A percentile compares a stretch with the other conserved stretches of the same genome.
Conservation (phyloP, 495 filamentous ascomycete genomes). For the Neurospora sp. region DNA sequence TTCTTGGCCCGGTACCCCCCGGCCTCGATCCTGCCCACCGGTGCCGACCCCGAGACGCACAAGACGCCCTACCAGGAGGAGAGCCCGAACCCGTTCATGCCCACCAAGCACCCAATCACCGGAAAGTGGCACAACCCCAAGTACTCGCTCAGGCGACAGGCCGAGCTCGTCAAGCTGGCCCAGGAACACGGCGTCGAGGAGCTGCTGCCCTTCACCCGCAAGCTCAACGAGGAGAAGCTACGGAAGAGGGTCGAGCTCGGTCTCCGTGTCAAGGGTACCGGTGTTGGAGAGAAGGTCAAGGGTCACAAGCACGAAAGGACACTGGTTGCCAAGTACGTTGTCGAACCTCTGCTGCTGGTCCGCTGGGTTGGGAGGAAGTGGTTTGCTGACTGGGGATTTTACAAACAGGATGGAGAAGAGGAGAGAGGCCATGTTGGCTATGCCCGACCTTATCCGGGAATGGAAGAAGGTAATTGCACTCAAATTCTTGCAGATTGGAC, state of each 20-base stretch:
- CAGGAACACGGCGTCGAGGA: slow-evolving; percentile 71
- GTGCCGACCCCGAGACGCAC: slow-evolving; percentile 31
- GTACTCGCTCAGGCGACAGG: slow-evolving; percentile 77
- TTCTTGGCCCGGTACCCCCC: slow-evolving; percentile 91
- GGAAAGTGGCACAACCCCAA: slow-evolving; percentile 70
- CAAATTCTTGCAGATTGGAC: background rate
- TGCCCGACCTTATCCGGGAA: slow-evolving; percentile 79
- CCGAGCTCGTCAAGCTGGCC: slow-evolving; percentile 83
- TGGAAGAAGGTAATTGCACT: slow-evolving; percentile 71
- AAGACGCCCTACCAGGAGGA: slow-evolving; percentile 34
- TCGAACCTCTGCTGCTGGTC: background rate
- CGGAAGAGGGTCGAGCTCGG: slow-evolving; percentile 60
- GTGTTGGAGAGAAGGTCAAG: slow-evolving; percentile 87
- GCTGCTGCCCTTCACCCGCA: slow-evolving; percentile 65
- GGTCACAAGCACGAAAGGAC: slow-evolving; percentile 88
- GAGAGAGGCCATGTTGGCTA: slow-evolving; percentile 83
- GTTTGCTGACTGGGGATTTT: slow-evolving; percentile 15
- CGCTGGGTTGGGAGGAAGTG: background rate
- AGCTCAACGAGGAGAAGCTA: slow-evolving; percentile 62
- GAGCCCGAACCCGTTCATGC: slow-evolving; percentile 64
- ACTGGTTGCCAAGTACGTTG: slow-evolving; percentile 58
- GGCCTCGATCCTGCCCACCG: slow-evolving; percentile 35
- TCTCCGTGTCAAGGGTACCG: slow-evolving; percentile 76
- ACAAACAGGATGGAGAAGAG: slow-evolving; percentile 67
- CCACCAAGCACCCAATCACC: slow-evolving; percentile 58